Evolutionary conservation across 257 asterid genomes (phyloP).

Genomic region (Pogostemon cablin): DNA sequence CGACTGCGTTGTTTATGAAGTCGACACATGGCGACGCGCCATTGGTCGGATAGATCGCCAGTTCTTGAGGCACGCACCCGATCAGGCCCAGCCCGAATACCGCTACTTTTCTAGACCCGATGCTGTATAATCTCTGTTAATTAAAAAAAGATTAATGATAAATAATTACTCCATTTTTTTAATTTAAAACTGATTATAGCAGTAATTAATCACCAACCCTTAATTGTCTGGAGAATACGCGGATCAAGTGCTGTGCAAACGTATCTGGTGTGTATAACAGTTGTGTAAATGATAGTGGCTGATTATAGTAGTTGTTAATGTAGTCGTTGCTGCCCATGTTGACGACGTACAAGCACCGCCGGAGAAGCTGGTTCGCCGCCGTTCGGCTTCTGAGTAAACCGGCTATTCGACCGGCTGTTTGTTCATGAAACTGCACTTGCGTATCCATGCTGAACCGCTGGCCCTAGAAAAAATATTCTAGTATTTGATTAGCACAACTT

Average conservation of each 20-base stretch:
- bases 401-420: slow-evolving; percentile 22
- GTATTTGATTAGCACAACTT: too few relatives aligned
- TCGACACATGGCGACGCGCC: slow-evolving; percentile 42
- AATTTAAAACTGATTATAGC: background rate
- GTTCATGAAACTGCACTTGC: slow-evolving; percentile 41
- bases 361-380: slow-evolving; percentile 27
- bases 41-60: slow-evolving; percentile 30
- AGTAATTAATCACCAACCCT: slow-evolving; percentile 20
- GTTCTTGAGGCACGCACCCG: slow-evolving; percentile 52
- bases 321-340: slow-evolving; percentile 68
- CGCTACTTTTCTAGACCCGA: slow-evolving; percentile 60
- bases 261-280: slow-evolving; percentile 34
- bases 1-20: slow-evolving; percentile 37
- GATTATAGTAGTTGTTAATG: slow-evolving; percentile 49
- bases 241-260: slow-evolving; percentile 45
- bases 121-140: slow-evolving; percentile 41
- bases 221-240: slow-evolving; percentile 29
- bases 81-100: slow-evolving; percentile 47
- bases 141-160: too few relatives aligned
- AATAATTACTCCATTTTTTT: too few relatives aligned
- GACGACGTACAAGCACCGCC: slow-evolving; percentile 51
- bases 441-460: slow-evolving; percentile 34
- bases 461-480: slow-evolving; percentile 30
- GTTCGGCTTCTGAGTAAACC: slow-evolving; percentile 10
- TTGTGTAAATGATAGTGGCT: slow-evolving; percentile 31